Evolutionary conservation across 2,329 filamentous ascomycete species (phyloP).

Genomic region (Xylaria hypoxylon): DNA sequence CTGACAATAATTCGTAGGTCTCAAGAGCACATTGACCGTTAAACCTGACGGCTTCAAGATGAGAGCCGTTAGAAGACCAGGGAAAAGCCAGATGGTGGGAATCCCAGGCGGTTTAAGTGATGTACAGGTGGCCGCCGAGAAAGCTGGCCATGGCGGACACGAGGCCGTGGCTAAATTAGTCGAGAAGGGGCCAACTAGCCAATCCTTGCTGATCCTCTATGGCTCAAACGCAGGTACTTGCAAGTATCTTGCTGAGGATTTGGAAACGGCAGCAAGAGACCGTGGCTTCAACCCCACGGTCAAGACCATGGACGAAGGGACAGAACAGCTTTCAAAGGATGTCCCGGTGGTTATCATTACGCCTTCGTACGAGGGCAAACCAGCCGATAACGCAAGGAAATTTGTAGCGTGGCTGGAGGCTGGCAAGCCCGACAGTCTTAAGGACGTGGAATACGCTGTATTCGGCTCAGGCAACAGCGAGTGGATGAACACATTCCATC

Average conservation of each 20-base stretch:
- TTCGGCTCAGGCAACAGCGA: conserved; percentile 65
- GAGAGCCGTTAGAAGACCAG: conserved; percentile 57
- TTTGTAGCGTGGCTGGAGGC: conserved; percentile 67
- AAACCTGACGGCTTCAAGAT: conserved; percentile 74
- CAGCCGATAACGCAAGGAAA: conserved; percentile 66
- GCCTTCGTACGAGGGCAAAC: conserved; percentile 68
- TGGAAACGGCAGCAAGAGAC: conserved; percentile 58
- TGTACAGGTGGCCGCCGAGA: not conserved
- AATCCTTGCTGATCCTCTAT: conserved; percentile 65
- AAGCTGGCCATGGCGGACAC: not conserved
- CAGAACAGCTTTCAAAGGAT: conserved; percentile 60
- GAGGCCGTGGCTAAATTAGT: conserved; percentile 24
- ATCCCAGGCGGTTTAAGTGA: conserved; percentile 13
- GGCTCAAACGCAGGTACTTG: conserved; percentile 70
- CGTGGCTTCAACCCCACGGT: conserved; percentile 60
- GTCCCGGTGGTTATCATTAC: conserved; percentile 65
- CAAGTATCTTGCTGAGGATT: conserved; percentile 64
- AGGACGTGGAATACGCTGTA: conserved; percentile 63
- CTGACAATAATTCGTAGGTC: conserved; percentile 17
- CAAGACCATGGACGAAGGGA: conserved; percentile 62
- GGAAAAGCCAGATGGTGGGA: conserved; percentile 15
- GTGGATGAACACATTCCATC: conserved; percentile 73
- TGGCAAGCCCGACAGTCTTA: conserved; percentile 53
- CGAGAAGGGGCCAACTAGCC: conserved; percentile 48
- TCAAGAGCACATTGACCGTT: conserved; percentile 69